A percentile compares a stretch with the other conserved stretches of the same genome.
phyloP scores from a whole-genome alignment of 225 moss, liverwort and hornwort species.

The Polytrichum commune region DNA sequence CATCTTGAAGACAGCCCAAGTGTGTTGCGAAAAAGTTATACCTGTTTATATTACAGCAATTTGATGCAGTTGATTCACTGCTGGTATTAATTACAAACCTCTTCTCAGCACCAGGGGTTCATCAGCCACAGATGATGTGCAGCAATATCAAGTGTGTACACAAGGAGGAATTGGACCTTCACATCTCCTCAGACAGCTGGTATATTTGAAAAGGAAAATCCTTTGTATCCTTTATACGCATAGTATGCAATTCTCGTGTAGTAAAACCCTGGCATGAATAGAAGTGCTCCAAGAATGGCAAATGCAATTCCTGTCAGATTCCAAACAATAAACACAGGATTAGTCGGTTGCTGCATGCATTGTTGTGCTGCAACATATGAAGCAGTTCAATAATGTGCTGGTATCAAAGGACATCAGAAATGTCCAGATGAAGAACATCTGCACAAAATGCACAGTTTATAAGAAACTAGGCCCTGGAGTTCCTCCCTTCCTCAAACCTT shows the following conservation, averaged over 20 bases:
- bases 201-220: slow-evolving; percentile 78
- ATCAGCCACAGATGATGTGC: slow-evolving; percentile 4
- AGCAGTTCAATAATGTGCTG: too few relatives aligned
- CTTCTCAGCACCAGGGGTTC: slow-evolving; percentile 1
- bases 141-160: neutral
- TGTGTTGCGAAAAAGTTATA: slow-evolving; percentile 8
- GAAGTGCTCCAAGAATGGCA: slow-evolving; percentile 62
- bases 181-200: slow-evolving; percentile 52
- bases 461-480: too few relatives aligned
- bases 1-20: slow-evolving; percentile 16
- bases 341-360: too few relatives aligned
- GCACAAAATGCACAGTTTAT: too few relatives aligned
- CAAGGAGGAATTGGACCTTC: neutral
- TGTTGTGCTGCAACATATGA: too few relatives aligned
- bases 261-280: slow-evolving; percentile 76
- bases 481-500: too few relatives aligned
- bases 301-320: slow-evolving; percentile 61
- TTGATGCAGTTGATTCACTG: slow-evolving; percentile 6
- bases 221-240: slow-evolving; percentile 85
- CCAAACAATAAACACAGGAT: neutral
- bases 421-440: too few relatives aligned
- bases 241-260: slow-evolving; percentile 86
- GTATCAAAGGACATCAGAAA: too few relatives aligned
- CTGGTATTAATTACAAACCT: slow-evolving; percentile 11
- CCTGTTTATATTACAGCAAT: slow-evolving; percentile 18